phyloP scores from a whole-genome alignment of 2,329 filamentous ascomycete genomes.

The Epichloe glyceriae region DNA sequence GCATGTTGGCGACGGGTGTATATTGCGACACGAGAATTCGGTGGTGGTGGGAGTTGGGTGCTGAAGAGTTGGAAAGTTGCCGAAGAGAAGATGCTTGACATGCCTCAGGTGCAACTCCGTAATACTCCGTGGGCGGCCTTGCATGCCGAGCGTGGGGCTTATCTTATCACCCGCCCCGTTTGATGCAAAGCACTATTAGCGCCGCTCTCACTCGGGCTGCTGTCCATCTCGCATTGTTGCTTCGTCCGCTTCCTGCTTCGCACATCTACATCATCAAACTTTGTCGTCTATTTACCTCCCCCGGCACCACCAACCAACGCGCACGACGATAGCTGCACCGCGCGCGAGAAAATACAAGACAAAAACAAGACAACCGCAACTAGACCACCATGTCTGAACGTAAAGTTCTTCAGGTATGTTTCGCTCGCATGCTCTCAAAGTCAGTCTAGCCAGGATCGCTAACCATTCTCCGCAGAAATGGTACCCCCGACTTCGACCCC shows the following conservation, averaged over 20 bases:
- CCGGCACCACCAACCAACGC: too few species aligned
- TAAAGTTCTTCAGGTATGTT: slow-evolving; percentile 49
- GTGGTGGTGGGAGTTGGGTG: not conserved
- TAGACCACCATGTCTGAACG: slow-evolving; percentile 62
- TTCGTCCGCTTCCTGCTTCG: not conserved
- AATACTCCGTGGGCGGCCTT: not conserved
- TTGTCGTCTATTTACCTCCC: not conserved
- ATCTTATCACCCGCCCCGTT: slow-evolving; percentile 4
- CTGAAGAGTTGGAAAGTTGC: not conserved
- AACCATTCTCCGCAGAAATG: slow-evolving; percentile 29
- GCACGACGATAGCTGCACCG: not conserved
- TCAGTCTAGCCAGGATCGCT: not conserved
- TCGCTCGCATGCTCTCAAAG: not conserved
- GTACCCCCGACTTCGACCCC: slow-evolving; percentile 79
- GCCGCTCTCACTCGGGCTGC: not conserved
- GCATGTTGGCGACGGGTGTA: slow-evolving; percentile 45
- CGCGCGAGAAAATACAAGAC: not conserved
- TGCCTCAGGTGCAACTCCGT: too few species aligned
- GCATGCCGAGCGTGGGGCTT: slow-evolving; percentile 1
- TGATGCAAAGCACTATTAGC: not conserved
- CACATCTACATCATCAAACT: not conserved
- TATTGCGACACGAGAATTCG: not conserved
- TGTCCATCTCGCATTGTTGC: too few species aligned
- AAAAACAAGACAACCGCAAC: not conserved
- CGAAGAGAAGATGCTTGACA: not conserved